Conservation (phyloP, 768 basidiomycete genomes). For the Suillus subaureus region DNA sequence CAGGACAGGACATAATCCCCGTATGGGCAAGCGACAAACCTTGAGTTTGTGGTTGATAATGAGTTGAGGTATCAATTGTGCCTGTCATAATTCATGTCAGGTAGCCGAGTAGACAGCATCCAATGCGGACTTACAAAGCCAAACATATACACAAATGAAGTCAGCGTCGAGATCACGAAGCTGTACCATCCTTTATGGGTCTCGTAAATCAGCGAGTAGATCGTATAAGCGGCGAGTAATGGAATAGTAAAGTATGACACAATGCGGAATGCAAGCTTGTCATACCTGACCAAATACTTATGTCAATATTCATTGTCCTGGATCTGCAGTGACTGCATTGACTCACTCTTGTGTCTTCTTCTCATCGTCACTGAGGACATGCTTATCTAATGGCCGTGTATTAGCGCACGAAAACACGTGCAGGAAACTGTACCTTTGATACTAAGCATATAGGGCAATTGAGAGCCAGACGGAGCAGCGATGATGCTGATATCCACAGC, state of each 20-base stretch:
- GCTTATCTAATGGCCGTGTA: conserved; percentile 66
- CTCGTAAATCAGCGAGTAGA: conserved; percentile 81
- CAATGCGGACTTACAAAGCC: conserved; percentile 78
- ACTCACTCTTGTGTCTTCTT: conserved; percentile 95
- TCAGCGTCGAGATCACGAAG: conserved; percentile 90
- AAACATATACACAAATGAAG: conserved; percentile 94
- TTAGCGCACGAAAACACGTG: conserved; percentile 16
- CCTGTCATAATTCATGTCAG: conserved; percentile 45
- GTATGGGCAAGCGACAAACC: conserved; percentile 43
- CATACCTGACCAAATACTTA: conserved; percentile 56
- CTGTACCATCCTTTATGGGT: conserved; percentile 96
- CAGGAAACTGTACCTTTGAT: conserved; percentile 66
- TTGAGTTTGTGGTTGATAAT: conserved; percentile 99
- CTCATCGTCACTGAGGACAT: conserved; percentile 95
- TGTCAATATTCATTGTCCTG: conserved; percentile 24
- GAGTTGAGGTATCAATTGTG: conserved; percentile 82
- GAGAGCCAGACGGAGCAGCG: conserved; percentile 59
- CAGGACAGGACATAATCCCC: conserved; percentile 8
- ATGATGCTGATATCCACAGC: conserved; percentile 85
- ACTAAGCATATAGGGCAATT: conserved; percentile 76
- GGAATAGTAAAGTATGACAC: conserved; percentile 91
- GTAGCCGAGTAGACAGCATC: conserved; percentile 9
- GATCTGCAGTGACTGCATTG: background rate
- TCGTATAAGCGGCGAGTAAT: conserved; percentile 70
- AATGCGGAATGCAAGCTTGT: conserved; percentile 91